Base-by-base conservation (phyloP, 768 basidiomycete species). In the Serendipita sp. region DNA sequence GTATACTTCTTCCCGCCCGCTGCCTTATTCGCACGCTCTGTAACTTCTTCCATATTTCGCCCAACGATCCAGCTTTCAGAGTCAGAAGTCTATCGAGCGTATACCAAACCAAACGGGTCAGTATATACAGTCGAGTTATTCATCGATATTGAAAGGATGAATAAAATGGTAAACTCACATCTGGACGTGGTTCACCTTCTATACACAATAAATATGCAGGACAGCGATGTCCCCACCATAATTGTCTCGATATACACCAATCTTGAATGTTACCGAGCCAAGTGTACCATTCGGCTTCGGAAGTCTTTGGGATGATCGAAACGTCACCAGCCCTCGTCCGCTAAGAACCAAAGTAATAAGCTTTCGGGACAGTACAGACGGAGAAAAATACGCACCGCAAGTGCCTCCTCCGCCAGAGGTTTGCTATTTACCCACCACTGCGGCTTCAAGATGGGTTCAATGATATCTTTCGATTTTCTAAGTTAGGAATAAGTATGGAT, bases 381-480 rank as follows among this genome's bases (percentile, higher is more conserved):
- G 13, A 40, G 5, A 40, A 13, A 40, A 13, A 31, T 13, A 34
- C 33, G 68, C 36, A 90, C 93, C 78, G 85, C 83, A 72, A 95
- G 80, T 3, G 89, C 91, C 69, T 93, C 90, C 62, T 91, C 86
- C 0, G 95, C 93, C 62, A 98, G 76, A 0, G 87, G 87, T 73
- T 90, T 83, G 76, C 93, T 95, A 73, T 86, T 84, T 40, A 99
- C 87, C 94, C 95, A 99, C 96, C 96, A 99, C 72, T 99, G 96
- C 0, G 96, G 96, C 74, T 96, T 98, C 69, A 98, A 76, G 23
- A 97, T 77, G 1, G 90, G 87, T 74, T 99, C 96, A 68, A 98
- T 96, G 63, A 99, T 74, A 72, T 99, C 96, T 1, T 95, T 95
- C 2, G 92, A 96, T 80, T 96, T 95, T 69, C 89, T 95, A 67